These are phyloP conservation scores for Chytriomyces sp. DNA, from an alignment of 192 early-diverging fungal species.

Conservation along the genomic window DNA sequence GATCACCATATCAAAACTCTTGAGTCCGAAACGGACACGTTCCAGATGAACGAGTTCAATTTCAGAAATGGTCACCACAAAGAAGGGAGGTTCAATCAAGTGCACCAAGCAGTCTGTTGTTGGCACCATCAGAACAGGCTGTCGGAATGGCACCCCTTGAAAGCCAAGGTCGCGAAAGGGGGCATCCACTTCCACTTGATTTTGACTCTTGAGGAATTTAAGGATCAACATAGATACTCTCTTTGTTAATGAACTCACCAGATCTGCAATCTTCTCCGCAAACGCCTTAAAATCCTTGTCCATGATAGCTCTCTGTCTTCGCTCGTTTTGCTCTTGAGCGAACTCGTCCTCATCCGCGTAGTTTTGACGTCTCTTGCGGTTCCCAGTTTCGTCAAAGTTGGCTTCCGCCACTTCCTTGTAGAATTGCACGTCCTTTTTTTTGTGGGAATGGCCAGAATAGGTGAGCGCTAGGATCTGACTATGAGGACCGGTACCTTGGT, in stretches of 20 bases:
- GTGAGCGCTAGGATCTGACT: background rate
- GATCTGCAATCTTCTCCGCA: constrained; percentile 81
- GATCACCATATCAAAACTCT: constrained; percentile 99
- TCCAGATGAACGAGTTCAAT: constrained; percentile 96
- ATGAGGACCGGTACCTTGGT: constrained; percentile 58
- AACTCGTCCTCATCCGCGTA: constrained; percentile 99
- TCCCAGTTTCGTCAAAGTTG: constrained; percentile 96
- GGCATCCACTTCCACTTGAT: constrained; percentile 84
- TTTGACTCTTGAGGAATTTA: constrained; percentile 58
- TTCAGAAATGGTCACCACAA: constrained; percentile 87
- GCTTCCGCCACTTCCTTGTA: constrained; percentile 95
- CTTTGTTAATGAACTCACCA: constrained; percentile 43
- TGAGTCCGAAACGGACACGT: constrained; percentile 91
- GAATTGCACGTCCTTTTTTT: constrained; percentile 89
- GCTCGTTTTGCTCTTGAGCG: constrained; percentile 93
- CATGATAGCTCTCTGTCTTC: constrained; percentile 75
- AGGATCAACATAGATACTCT: background rate
- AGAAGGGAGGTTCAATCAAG: constrained; percentile 89
- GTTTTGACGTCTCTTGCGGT: constrained; percentile 77
- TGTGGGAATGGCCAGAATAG: background rate
- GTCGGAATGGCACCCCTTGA: constrained; percentile 88
- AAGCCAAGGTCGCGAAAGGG: constrained; percentile 94
- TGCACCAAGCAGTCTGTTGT: constrained; percentile 97
- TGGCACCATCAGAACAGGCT: constrained; percentile 91
- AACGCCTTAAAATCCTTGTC: constrained; percentile 95